phyloP scores from a whole-genome alignment of 2,329 filamentous ascomycete species.

The Claviceps sp. region DNA sequence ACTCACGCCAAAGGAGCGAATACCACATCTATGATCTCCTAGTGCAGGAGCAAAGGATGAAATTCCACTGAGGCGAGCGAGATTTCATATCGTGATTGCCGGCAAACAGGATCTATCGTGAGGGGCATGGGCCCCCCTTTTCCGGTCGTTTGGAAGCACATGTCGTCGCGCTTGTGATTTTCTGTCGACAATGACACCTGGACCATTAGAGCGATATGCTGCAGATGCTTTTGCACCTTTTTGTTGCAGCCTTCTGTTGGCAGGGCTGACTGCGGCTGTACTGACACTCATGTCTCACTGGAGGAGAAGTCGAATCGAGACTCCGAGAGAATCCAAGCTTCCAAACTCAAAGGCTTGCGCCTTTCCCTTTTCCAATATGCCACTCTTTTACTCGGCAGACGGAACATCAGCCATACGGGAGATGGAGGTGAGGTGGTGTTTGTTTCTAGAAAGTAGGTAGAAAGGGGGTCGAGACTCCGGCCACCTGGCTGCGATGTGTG shows the following conservation, averaged over 20 bases:
- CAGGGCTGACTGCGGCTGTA: neutral
- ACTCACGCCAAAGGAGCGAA: neutral
- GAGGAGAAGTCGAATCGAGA: neutral
- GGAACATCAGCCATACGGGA: conserved; percentile 1
- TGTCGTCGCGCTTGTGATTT: neutral
- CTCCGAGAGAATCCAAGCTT: too few relatives aligned
- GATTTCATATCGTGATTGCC: neutral
- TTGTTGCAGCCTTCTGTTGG: neutral
- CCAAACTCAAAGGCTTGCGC: neutral
- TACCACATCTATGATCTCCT: neutral
- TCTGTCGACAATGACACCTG: neutral
- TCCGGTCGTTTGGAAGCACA: neutral
- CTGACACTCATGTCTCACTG: neutral
- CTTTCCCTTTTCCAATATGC: neutral
- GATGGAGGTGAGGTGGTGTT: neutral
- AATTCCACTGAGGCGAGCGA: neutral
- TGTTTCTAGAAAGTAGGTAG: neutral
- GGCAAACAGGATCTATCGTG: neutral
- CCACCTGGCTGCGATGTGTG: neutral
- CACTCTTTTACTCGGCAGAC: neutral
- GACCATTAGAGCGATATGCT: neutral
- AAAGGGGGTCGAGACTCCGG: neutral
- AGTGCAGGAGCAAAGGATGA: neutral
- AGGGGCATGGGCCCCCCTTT: neutral
- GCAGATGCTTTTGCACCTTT: neutral